A percentile compares a stretch with the other conserved stretches of the same genome.
Conservation (phyloP, 352 stramenopile species). For the Aphanomyces euteiches region DNA sequence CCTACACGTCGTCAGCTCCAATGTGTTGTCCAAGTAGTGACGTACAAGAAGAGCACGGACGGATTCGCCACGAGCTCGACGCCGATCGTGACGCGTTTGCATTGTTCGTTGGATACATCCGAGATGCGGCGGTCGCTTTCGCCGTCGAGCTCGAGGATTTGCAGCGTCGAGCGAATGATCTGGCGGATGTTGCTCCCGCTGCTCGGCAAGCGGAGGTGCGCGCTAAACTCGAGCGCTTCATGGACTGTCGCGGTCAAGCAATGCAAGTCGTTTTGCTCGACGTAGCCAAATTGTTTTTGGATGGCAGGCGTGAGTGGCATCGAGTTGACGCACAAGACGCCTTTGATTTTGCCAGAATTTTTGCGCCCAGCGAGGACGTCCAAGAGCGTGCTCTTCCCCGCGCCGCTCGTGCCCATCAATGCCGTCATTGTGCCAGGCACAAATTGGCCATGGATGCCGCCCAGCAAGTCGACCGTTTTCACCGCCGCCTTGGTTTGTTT, state of each 20-base stretch:
- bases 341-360: conserved; percentile 78
- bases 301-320: conserved; percentile 30
- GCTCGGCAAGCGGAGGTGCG: conserved; percentile 50
- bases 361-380: conserved; percentile 94
- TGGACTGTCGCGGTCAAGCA: conserved; percentile 80
- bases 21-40: conserved; percentile 47
- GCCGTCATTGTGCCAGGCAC: conserved; percentile 54
- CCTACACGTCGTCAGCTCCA: conserved; percentile 35
- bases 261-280: conserved; percentile 89
- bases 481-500: conserved; percentile 39
- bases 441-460: conserved; percentile 50
- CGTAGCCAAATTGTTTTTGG: conserved; percentile 47
- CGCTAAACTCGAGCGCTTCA: conserved; percentile 77
- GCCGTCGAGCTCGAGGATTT: conserved; percentile 48
- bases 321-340: conserved; percentile 67
- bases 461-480: conserved; percentile 60
- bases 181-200: conserved; percentile 2
- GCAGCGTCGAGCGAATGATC: conserved; percentile 43
- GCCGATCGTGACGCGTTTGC: conserved; percentile 62
- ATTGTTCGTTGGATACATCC: conserved; percentile 37
- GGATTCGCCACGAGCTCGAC: conserved; percentile 83
- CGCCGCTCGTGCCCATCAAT: conserved; percentile 67
- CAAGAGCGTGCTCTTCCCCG: conserved; percentile 93
- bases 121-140: conserved; percentile 36
- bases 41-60: conserved; percentile 60